phyloP scores from a whole-genome alignment of 2,329 filamentous ascomycete species.

The Penicillium sp. region DNA sequence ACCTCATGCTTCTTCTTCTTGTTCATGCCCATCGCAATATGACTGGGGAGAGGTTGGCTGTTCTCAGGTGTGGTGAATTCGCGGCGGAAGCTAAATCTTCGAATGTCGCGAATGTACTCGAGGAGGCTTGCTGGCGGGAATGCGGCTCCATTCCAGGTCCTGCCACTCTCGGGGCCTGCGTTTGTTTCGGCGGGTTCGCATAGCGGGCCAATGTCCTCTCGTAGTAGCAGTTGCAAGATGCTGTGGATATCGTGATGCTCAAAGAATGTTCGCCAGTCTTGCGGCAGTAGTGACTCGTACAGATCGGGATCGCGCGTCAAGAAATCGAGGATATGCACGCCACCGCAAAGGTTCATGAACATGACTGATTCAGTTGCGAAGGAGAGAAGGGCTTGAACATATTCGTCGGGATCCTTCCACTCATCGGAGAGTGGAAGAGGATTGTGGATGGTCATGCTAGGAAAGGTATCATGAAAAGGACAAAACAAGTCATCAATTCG shows the following conservation, averaged over 20 bases:
- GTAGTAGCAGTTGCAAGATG: conserved; percentile 76
- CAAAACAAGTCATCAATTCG: not conserved
- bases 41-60: conserved; percentile 61
- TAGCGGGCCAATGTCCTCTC: conserved; percentile 64
- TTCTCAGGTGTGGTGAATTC: conserved; percentile 52
- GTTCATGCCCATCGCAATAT: conserved; percentile 87
- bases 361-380: conserved; percentile 73
- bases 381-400: conserved; percentile 72
- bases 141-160: conserved; percentile 44
- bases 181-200: conserved; percentile 14
- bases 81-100: conserved; percentile 66
- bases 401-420: conserved; percentile 71
- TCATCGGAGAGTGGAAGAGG: conserved; percentile 67
- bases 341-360: conserved; percentile 83
- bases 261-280: conserved; percentile 80
- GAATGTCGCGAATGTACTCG: conserved; percentile 69
- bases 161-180: conserved; percentile 5
- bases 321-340: conserved; percentile 93
- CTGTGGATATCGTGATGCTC: conserved; percentile 67
- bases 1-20: conserved; percentile 96
- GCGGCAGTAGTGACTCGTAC: conserved; percentile 72
- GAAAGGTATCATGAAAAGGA: not conserved
- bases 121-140: conserved; percentile 58
- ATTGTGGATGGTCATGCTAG: conserved; percentile 49
- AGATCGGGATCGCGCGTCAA: conserved; percentile 81